These are phyloP conservation scores for Hericium coralloides DNA, from an alignment of 768 basidiomycete genomes.

Conservation along the genomic window DNA sequence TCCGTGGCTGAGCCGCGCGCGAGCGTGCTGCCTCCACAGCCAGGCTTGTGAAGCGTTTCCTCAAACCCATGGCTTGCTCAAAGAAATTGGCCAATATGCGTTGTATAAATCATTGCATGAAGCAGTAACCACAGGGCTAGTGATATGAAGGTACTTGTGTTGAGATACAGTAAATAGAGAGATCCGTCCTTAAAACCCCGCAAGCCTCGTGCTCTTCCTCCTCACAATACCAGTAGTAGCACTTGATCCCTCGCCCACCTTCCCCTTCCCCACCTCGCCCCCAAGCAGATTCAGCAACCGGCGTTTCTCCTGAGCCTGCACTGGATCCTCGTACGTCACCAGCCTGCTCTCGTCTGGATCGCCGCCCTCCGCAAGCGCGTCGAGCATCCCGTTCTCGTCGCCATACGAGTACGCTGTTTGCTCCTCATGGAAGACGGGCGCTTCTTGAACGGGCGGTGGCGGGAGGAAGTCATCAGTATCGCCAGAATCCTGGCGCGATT, in stretches of 20 bases:
- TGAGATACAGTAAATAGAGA: background rate
- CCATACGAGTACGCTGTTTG: slow-evolving; percentile 6
- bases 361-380: background rate
- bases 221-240: background rate
- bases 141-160: too few relatives aligned
- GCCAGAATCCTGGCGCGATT: slow-evolving; percentile 31
- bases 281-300: slow-evolving; percentile 11
- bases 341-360: slow-evolving; percentile 5
- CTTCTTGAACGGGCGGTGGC: background rate
- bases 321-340: slow-evolving; percentile 14
- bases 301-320: slow-evolving; percentile 10
- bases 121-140: too few relatives aligned
- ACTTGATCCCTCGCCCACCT: background rate
- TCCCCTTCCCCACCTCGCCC: background rate
- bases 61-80: too few relatives aligned
- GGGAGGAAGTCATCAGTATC: slow-evolving; percentile 11
- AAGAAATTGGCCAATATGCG: too few relatives aligned
- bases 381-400: slow-evolving; percentile 5
- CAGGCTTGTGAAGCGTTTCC: too few relatives aligned
- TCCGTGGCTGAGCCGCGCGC: too few relatives aligned
- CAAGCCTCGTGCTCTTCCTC: background rate
- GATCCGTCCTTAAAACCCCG: background rate
- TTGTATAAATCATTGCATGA: too few relatives aligned
- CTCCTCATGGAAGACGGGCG: background rate
- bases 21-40: too few relatives aligned